A percentile compares a stretch with the other conserved stretches of the same genome.
Evolutionary conservation across 305 asterid genomes (phyloP).

Genomic region (Solanum hybrid): DNA sequence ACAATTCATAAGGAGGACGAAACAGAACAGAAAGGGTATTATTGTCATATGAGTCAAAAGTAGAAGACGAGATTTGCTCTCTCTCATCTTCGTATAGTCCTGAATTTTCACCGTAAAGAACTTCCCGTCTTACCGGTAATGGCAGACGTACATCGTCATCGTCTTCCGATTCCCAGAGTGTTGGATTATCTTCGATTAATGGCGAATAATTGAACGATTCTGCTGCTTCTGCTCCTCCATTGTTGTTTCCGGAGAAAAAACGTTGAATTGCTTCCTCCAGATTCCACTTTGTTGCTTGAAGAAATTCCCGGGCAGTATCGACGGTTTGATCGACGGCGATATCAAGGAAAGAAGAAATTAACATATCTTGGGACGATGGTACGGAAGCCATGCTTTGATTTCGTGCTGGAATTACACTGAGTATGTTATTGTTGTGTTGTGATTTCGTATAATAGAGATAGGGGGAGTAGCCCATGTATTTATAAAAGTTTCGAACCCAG

Average conservation of each 20-base stretch:
- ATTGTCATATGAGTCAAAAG: neutral
- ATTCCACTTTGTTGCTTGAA: neutral
- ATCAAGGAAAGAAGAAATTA: constrained; percentile 9
- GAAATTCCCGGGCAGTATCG: neutral
- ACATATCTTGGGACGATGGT: neutral
- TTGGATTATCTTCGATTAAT: neutral
- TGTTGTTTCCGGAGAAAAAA: neutral
- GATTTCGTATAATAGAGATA: neutral
- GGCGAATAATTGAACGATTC: neutral
- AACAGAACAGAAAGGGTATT: neutral
- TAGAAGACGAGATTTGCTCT: neutral
- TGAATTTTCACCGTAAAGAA: neutral
- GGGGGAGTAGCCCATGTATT: neutral
- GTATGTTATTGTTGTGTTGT: rapidly evolving
- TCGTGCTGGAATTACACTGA: neutral
- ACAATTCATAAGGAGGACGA: constrained; percentile 7
- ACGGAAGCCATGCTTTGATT: neutral
- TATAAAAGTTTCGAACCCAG: neutral
- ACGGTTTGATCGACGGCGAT: neutral
- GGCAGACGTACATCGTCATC: neutral
- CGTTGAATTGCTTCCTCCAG: constrained; percentile 9
- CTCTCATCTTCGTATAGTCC: neutral
- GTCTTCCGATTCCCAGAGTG: neutral
- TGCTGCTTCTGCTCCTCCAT: neutral
- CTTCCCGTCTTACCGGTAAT: neutral